Evolutionary conservation across 2,329 filamentous ascomycete species (phyloP).

Genomic region (Fusarium penzigii): DNA sequence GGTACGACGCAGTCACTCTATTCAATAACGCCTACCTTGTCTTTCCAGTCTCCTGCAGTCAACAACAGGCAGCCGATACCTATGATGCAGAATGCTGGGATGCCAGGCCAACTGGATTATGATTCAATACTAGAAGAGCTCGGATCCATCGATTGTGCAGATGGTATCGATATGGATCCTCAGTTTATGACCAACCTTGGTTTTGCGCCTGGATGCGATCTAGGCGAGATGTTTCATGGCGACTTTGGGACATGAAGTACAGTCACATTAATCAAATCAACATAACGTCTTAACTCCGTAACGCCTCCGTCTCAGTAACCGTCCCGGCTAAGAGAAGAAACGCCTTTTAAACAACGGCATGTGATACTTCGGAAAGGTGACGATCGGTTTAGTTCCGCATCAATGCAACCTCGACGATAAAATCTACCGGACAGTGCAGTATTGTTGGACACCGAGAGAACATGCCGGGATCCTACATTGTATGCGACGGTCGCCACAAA

Average conservation of each 20-base stretch:
- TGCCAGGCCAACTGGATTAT: constrained; percentile 41
- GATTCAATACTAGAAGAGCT: constrained; percentile 55
- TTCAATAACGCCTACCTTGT: constrained; percentile 24
- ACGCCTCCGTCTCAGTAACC: constrained; percentile 1
- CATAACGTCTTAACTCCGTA: constrained; percentile 2
- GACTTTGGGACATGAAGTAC: constrained; percentile 38
- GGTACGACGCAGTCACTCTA: constrained; percentile 24
- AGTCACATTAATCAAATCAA: constrained; percentile 15
- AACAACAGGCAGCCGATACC: constrained; percentile 21
- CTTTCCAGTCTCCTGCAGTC: constrained; percentile 26
- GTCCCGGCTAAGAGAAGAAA: background rate
- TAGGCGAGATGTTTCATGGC: constrained; percentile 51
- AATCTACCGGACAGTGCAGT: too few species aligned
- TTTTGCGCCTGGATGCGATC: constrained; percentile 62
- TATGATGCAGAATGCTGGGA: constrained; percentile 20
- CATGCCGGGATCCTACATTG: too few species aligned
- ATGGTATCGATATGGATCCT: constrained; percentile 54
- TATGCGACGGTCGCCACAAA: too few species aligned
- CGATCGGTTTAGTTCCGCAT: too few species aligned
- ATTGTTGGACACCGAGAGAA: too few species aligned
- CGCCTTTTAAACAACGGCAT: too few species aligned
- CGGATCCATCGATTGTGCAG: constrained; percentile 50
- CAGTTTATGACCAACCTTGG: constrained; percentile 69
- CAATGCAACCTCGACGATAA: too few species aligned
- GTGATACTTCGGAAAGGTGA: too few species aligned